These are phyloP conservation scores for Tetrapisispora namnaoensis DNA, from an alignment of 805 yeast genomes.

Conservation along the genomic window DNA sequence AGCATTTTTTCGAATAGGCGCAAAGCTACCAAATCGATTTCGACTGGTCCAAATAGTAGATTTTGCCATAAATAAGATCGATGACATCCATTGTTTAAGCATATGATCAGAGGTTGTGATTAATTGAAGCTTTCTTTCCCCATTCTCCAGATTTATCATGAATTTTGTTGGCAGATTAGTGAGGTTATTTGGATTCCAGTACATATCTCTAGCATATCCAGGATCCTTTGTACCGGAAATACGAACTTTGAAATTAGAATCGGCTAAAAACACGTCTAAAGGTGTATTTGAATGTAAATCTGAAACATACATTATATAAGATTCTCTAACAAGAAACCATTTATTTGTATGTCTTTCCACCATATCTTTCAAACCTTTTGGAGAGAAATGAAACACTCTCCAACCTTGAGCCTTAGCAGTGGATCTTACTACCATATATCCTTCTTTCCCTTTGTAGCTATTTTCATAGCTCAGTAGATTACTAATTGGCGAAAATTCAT, in stretches of 20 bases:
- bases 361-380: conserved; percentile 76
- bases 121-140: conserved; percentile 69
- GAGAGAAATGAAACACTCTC: conserved; percentile 83
- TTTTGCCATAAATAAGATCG: conserved; percentile 59
- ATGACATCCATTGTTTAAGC: conserved; percentile 63
- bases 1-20: conserved; percentile 78
- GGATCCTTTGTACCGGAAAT: conserved; percentile 32
- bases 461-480: conserved; percentile 73
- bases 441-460: conserved; percentile 82
- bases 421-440: conserved; percentile 67
- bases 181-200: conserved; percentile 18
- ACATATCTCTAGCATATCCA: conserved; percentile 7
- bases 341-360: conserved; percentile 82
- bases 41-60: conserved; percentile 61
- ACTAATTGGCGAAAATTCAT: conserved; percentile 84
- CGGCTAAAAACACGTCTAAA: conserved; percentile 86
- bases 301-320: conserved; percentile 77
- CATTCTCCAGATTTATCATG: conserved; percentile 52
- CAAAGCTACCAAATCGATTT: conserved; percentile 81
- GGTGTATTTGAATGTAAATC: conserved; percentile 82
- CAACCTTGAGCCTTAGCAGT: conserved; percentile 88
- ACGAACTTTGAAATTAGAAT: conserved; percentile 52
- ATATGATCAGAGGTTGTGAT: conserved; percentile 58
- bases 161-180: conserved; percentile 43
- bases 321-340: conserved; percentile 82